Evolutionary conservation across 108 stramenopile species (phyloP).

Genomic region (Aurantiochytrium sp.): DNA sequence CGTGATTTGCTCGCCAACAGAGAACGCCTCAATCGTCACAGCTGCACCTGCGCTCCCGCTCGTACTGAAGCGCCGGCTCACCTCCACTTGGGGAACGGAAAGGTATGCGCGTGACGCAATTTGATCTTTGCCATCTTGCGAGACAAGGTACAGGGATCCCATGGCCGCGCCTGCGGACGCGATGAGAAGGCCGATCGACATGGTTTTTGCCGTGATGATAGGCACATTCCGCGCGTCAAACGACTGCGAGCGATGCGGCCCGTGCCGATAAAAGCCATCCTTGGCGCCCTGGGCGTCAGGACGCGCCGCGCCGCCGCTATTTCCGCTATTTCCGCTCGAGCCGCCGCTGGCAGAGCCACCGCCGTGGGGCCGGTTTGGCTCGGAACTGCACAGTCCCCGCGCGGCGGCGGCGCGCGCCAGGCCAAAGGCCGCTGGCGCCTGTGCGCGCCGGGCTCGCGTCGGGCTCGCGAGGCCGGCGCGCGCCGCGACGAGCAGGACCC

Average conservation of each 20-base stretch:
- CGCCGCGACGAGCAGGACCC: too few species aligned
- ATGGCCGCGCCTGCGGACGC: not conserved
- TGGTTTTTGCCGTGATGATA: not conserved
- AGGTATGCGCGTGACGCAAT: not conserved
- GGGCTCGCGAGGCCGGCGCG: too few species aligned
- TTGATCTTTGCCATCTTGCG: not conserved
- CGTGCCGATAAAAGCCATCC: too few species aligned
- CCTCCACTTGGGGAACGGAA: not conserved
- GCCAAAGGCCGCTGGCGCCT: too few species aligned
- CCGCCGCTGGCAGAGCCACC: too few species aligned
- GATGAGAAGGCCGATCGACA: not conserved
- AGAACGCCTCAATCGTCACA: not conserved
- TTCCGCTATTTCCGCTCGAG: too few species aligned
- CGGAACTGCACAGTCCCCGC: too few species aligned
- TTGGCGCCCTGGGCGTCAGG: too few species aligned
- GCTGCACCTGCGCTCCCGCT: constrained; percentile 12
- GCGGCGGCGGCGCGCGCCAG: too few species aligned
- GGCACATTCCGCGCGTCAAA: not conserved
- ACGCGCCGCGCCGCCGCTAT: too few species aligned
- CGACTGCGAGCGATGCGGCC: not conserved
- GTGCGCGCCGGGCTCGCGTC: too few species aligned
- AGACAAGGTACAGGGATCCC: constrained; percentile 3
- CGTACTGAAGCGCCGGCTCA: not conserved
- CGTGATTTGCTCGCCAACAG: constrained; percentile 1
- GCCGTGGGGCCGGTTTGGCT: too few species aligned